Conservation (phyloP, 345 rosid genomes). For the Trapa incisa region DNA sequence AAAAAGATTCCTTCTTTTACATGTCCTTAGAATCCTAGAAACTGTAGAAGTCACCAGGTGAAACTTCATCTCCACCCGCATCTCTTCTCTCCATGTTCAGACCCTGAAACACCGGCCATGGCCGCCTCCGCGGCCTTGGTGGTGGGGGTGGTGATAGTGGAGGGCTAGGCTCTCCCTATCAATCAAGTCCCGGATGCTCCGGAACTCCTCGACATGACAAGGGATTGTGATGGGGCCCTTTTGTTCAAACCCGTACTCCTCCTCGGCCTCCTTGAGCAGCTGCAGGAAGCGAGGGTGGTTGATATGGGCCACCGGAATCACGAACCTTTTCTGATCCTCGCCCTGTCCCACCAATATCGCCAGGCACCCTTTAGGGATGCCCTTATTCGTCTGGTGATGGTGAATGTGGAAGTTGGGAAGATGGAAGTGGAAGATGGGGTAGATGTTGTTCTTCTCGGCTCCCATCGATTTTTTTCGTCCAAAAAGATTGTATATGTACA, state of each 20-base stretch:
- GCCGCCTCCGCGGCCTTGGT: slow-evolving; percentile 1
- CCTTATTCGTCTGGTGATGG: slow-evolving; percentile 16
- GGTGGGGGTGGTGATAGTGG: slow-evolving; percentile 15
- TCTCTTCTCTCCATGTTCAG: slow-evolving; percentile 9
- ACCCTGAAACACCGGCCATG: slow-evolving; percentile 37
- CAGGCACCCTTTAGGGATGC: slow-evolving; percentile 66
- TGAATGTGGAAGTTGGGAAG: slow-evolving; percentile 19
- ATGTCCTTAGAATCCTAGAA: background rate
- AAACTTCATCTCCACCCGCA: background rate
- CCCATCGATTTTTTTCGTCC: slow-evolving; percentile 1
- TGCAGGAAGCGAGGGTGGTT: slow-evolving; percentile 65
- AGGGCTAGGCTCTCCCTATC: slow-evolving; percentile 30
- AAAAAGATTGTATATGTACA: background rate
- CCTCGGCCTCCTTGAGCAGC: slow-evolving; percentile 63
- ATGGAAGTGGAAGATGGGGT: slow-evolving; percentile 36
- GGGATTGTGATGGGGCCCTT: slow-evolving; percentile 75
- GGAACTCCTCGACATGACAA: slow-evolving; percentile 70
- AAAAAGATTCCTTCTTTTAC: too few relatives aligned
- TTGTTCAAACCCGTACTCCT: slow-evolving; percentile 67
- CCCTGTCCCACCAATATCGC: slow-evolving; percentile 74
- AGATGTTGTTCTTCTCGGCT: slow-evolving; percentile 15
- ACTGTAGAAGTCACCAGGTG: background rate
- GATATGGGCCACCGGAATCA: slow-evolving; percentile 62
- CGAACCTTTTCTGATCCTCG: slow-evolving; percentile 57
- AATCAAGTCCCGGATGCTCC: slow-evolving; percentile 51